Evolutionary conservation across 441 rosid genomes (phyloP), one percentile per base, ranked within the genome.

Genomic region (Populus trichocarpa): DNA sequence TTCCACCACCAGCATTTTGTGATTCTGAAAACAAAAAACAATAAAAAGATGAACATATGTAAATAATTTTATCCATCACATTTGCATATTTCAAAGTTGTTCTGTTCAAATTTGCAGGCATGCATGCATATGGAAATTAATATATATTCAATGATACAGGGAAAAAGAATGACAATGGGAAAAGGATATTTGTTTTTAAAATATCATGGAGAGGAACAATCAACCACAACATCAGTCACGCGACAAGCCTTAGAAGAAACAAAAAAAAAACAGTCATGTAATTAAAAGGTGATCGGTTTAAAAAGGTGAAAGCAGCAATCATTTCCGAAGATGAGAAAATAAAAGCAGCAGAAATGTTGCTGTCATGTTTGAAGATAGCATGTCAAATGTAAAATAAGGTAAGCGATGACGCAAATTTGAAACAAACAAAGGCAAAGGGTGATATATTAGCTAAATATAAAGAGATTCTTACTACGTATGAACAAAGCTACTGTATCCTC

Each of bases 1-100:
- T 81, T 91, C 97, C 28, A 94, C 97, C 76, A 89, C 95, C 42
- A 83, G 32, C 87, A 94, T 84, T 69, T 85, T 90, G 86, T 93
- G 97, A 77, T 79, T 81, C 97, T 93, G 86, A 1, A 16, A 28
- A 18, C 8, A 26, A 26, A 3, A 40, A 11, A 11, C 16, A 40
- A 0, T 40, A 5, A 13, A 67, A 28, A 13, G 9, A 4, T 71
- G 20, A 70, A 14, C 57, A 14, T 14, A 1, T 1, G 0, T 14
- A 46, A 46, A 14, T 46, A 12, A 46, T 14, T 46, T 5, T 46
- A 46, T 0, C 20, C 57, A 46, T 46, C 18, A 3, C 18, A 46
- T 46, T 46, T 46, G 20, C 57, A 46, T 14, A 14, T 46, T 14
- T 0, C 57, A 4, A 46, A 46, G 7, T 4, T 14, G 16, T 1